phyloP scores from a whole-genome alignment of 495 filamentous ascomycete species.

The Penicillium chermesinum region DNA sequence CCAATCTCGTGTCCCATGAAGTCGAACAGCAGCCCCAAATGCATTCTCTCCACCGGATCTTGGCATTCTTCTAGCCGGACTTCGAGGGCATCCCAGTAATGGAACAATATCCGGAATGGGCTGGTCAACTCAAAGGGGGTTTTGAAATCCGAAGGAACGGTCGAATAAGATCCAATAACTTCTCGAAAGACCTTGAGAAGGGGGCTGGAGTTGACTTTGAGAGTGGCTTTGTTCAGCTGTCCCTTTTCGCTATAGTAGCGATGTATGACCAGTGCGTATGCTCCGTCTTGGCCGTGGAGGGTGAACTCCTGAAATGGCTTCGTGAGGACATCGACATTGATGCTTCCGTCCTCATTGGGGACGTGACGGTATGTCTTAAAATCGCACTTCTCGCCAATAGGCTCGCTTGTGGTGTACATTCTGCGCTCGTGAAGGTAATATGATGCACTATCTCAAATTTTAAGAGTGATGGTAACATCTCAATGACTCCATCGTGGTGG shows the following conservation, averaged over 20 bases:
- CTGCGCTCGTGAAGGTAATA: no score
- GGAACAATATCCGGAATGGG: conserved; percentile 1
- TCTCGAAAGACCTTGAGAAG: background rate
- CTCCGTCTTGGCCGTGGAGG: background rate
- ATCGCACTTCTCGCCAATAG: conserved; percentile 6
- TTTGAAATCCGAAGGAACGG: background rate
- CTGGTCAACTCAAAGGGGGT: background rate
- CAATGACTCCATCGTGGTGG: no score
- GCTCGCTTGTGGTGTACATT: no score
- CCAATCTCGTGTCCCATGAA: conserved; percentile 5
- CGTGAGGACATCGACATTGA: background rate
- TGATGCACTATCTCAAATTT: no score
- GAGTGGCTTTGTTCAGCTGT: background rate
- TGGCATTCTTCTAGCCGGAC: background rate
- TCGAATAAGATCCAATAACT: background rate
- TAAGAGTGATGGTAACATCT: no score
- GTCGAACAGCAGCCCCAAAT: conserved; percentile 3
- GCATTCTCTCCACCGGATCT: conserved; percentile 3
- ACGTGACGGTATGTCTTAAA: conserved; percentile 6
- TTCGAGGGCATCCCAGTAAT: background rate
- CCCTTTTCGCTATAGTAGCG: background rate
- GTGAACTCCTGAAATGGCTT: background rate
- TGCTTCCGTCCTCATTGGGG: conserved; percentile 1
- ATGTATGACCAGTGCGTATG: background rate
- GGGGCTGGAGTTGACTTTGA: background rate